Conservation (phyloP, 768 basidiomycete genomes). For the Rhodocollybia butyracea region DNA sequence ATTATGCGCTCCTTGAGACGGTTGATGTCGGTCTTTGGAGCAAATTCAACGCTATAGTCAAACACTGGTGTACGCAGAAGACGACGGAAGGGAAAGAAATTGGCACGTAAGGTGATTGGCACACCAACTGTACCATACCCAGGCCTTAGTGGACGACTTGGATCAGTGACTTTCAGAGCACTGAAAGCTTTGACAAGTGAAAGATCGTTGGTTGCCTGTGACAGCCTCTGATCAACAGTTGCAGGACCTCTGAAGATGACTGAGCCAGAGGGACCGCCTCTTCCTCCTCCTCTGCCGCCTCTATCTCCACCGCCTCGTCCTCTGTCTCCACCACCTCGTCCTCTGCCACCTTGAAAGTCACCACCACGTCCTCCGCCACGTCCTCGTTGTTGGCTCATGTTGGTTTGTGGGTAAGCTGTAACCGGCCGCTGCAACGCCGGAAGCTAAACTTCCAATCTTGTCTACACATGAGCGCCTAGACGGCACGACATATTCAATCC, state of each 20-base stretch:
- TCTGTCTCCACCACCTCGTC: conserved; percentile 19
- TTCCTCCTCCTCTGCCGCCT: conserved; percentile 10
- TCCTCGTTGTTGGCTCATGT: conserved; percentile 11
- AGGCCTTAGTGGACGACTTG: conserved; percentile 48
- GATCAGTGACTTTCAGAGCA: conserved; percentile 22
- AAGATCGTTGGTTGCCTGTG: conserved; percentile 24
- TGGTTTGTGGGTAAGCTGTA: background rate
- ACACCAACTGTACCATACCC: conserved; percentile 53
- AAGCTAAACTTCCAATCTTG: too few species aligned
- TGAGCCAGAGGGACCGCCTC: conserved; percentile 20
- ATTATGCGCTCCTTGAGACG: conserved; percentile 50
- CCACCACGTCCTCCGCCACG: conserved; percentile 19
- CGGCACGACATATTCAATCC: too few species aligned
- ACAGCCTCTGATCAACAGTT: conserved; percentile 32
- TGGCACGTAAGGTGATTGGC: conserved; percentile 50
- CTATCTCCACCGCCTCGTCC: conserved; percentile 21
- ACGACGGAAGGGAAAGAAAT: conserved; percentile 57
- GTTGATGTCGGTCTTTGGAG: conserved; percentile 42
- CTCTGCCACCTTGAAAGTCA: conserved; percentile 20
- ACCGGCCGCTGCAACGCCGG: too few species aligned
- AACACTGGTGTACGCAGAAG: conserved; percentile 44
- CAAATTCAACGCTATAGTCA: conserved; percentile 55
- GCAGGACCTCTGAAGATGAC: conserved; percentile 39
- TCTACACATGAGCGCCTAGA: too few species aligned
- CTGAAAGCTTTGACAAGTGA: conserved; percentile 39